These are phyloP conservation scores for Aureobasidium sp. DNA, from an alignment of 2,329 filamentous ascomycete species.

Conservation along the genomic window DNA sequence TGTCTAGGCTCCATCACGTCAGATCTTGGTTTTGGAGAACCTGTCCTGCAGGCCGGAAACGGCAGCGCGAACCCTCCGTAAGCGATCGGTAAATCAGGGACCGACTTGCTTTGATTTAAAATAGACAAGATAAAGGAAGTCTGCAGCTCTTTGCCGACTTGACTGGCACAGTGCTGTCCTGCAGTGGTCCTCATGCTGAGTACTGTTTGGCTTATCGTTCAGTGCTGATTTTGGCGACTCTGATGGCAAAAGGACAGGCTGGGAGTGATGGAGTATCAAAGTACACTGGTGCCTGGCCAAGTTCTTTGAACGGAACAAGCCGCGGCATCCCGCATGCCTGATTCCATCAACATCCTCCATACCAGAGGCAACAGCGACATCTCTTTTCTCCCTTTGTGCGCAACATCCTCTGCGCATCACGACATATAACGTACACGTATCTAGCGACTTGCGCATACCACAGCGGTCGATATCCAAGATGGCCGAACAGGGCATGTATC, in stretches of 20 bases:
- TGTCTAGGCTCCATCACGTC: slow-evolving; percentile 12
- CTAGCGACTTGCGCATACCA: not conserved
- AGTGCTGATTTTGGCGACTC: not conserved
- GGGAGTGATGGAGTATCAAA: not conserved
- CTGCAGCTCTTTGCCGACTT: not conserved
- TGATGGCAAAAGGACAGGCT: not conserved
- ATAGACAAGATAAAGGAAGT: not conserved
- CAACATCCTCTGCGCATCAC: slow-evolving; percentile 4
- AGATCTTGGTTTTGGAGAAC: not conserved
- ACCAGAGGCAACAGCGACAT: slow-evolving; percentile 20
- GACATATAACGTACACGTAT: not conserved
- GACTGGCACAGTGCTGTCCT: not conserved
- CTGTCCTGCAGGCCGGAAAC: not conserved
- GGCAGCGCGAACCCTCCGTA: slow-evolving; percentile 1
- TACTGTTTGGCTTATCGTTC: no score
- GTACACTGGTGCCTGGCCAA: not conserved
- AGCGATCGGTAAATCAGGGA: not conserved
- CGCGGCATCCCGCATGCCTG: not conserved
- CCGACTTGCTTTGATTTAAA: not conserved
- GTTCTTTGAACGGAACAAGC: not conserved
- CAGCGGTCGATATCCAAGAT: slow-evolving; percentile 28
- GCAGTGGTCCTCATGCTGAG: not conserved
- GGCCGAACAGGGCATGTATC: slow-evolving; percentile 53
- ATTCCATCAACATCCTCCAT: slow-evolving; percentile 20
- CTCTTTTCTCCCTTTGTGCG: slow-evolving; percentile 1